Conservation (phyloP, 371 early-diverging fungal genomes). For the Neoconidiobolus thromboides region DNA sequence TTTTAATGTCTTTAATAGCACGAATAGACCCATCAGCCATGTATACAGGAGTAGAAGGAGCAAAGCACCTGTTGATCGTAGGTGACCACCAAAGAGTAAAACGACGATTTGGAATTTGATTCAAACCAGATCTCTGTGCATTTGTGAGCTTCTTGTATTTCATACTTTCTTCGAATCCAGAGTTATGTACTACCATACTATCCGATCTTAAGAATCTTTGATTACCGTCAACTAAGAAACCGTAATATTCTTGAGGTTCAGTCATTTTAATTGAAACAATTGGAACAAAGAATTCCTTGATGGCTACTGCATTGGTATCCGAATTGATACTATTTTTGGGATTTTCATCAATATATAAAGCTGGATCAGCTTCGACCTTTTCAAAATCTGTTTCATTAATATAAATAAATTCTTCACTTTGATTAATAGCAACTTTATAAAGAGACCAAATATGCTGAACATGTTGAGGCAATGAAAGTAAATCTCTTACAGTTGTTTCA, state of each 20-base stretch:
- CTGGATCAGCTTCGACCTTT: neutral
- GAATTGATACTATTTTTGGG: neutral
- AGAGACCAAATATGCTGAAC: too few species aligned
- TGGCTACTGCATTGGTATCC: neutral
- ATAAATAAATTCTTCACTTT: too few species aligned
- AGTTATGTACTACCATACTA: constrained; percentile 20
- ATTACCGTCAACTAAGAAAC: constrained; percentile 24
- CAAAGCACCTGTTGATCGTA: constrained; percentile 72
- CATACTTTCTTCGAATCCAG: constrained; percentile 42
- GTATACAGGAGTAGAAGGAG: constrained; percentile 7
- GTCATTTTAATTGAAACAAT: neutral
- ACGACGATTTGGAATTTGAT: constrained; percentile 98
- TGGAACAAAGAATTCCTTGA: neutral
- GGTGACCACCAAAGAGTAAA: constrained; percentile 99
- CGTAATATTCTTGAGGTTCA: constrained; percentile 7
- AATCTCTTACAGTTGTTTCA: too few species aligned
- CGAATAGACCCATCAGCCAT: constrained; percentile 12
- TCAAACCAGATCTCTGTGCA: constrained; percentile 95
- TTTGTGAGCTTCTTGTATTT: constrained; percentile 93
- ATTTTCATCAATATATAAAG: neutral
- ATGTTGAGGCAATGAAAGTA: neutral
- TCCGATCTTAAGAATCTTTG: constrained; percentile 21
- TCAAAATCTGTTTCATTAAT: too few species aligned
- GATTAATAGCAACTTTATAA: too few species aligned
- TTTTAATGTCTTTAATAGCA: constrained; percentile 5